These are phyloP conservation scores for Linum tenue DNA, from an alignment of 345 rosid species.

Conservation along the genomic window DNA sequence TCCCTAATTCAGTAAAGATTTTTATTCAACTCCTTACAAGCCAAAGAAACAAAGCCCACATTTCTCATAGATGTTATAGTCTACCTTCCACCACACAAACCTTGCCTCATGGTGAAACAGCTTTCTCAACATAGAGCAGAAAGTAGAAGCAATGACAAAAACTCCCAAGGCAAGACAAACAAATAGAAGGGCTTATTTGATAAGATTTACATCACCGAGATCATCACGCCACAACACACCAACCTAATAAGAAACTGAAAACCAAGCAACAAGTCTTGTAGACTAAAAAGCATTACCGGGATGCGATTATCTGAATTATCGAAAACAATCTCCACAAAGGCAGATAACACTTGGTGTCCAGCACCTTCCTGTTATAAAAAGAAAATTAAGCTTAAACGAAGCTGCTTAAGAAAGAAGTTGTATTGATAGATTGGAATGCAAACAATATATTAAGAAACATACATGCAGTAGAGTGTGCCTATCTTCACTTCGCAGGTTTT, in stretches of 20 bases:
- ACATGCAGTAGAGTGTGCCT: conserved; percentile 90
- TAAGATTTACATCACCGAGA: too few relatives aligned
- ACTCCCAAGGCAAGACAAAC: too few relatives aligned
- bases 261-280: conserved; percentile 2
- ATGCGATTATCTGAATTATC: conserved; percentile 87
- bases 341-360: conserved; percentile 86
- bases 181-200: too few relatives aligned
- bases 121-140: too few relatives aligned
- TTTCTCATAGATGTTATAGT: too few relatives aligned
- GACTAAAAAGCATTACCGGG: conserved; percentile 43
- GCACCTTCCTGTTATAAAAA: conserved; percentile 73
- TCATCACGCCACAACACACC: too few relatives aligned
- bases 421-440: conserved; percentile 7
- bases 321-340: conserved; percentile 93
- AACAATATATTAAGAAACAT: conserved; percentile 21
- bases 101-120: too few relatives aligned
- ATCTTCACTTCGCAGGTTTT: conserved; percentile 76
- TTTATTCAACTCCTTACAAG: too few relatives aligned
- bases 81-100: too few relatives aligned
- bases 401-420: neutral
- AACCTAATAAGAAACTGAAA: neutral
- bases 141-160: too few relatives aligned
- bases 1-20: too few relatives aligned
- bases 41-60: too few relatives aligned
- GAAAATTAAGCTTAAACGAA: neutral